Evolutionary conservation across 208 protist species (phyloP).

Genomic region (Leishmania guyanensis): DNA sequence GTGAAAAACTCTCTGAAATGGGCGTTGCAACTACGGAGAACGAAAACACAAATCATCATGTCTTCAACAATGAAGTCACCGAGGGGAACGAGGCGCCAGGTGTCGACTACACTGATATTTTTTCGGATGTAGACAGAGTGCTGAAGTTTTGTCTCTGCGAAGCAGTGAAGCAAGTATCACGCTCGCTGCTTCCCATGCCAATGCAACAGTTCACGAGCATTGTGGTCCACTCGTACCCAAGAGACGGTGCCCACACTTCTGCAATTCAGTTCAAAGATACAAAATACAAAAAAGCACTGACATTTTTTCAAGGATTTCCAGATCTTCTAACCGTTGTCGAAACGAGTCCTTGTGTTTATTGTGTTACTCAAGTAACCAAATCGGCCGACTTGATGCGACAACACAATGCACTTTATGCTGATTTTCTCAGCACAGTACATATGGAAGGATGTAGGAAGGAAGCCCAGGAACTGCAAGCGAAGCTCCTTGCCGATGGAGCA

Average conservation of each 20-base stretch:
- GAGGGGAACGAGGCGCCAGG: not conserved
- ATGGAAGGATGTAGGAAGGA: constrained; percentile 46
- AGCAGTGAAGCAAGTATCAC: constrained; percentile 35
- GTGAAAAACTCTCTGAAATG: not conserved
- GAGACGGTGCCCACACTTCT: constrained; percentile 25
- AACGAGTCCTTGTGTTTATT: constrained; percentile 44
- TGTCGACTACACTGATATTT: constrained; percentile 12
- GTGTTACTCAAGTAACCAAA: constrained; percentile 49
- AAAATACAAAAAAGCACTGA: constrained; percentile 66
- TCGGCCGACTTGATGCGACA: constrained; percentile 37
- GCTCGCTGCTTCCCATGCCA: constrained; percentile 55
- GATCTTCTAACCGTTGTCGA: constrained; percentile 59
- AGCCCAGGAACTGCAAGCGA: constrained; percentile 31
- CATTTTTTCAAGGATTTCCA: constrained; percentile 39
- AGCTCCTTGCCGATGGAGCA: constrained; percentile 38
- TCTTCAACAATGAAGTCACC: not conserved
- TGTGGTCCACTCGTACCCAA: constrained; percentile 52
- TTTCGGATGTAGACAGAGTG: constrained; percentile 40
- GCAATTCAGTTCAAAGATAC: constrained; percentile 74
- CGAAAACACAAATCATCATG: not conserved
- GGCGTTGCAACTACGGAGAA: not conserved
- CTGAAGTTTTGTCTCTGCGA: constrained; percentile 72
- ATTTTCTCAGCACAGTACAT: constrained; percentile 50
- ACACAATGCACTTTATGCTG: constrained; percentile 37
- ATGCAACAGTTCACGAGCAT: constrained; percentile 62